These are phyloP conservation scores for Alloascoidea africana DNA, from an alignment of 805 yeast genomes.

Conservation along the genomic window DNA sequence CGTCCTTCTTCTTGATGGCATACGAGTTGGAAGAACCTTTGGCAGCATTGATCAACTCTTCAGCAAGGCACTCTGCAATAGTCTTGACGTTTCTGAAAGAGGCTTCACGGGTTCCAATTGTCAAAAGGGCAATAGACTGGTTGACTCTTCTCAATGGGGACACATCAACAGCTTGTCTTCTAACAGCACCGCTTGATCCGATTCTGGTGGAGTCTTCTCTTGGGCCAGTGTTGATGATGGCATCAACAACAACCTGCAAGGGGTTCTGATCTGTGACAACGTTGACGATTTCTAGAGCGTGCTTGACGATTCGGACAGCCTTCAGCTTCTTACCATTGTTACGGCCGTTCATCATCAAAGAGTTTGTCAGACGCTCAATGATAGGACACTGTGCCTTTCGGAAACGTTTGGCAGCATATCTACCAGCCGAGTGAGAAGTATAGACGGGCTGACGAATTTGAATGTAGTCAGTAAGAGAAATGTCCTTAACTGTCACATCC, in stretches of 20 bases:
- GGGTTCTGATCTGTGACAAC: conserved; percentile 99
- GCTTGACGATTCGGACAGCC: conserved; percentile 99
- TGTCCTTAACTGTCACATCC: conserved; percentile 94
- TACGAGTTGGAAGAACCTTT: conserved; percentile 99
- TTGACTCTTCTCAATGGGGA: conserved; percentile 99
- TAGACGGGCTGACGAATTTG: conserved; percentile 97
- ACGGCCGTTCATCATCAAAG: conserved; percentile 99
- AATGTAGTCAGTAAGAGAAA: conserved; percentile 95
- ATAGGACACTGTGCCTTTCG: conserved; percentile 99
- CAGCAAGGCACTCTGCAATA: conserved; percentile 99
- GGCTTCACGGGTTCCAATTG: conserved; percentile 99
- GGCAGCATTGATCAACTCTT: conserved; percentile 99
- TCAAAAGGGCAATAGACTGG: conserved; percentile 96
- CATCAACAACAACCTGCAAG: conserved; percentile 97
- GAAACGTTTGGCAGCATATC: conserved; percentile 98
- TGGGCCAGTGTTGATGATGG: conserved; percentile 99
- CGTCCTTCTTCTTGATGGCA: conserved; percentile 99
- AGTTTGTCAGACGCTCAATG: conserved; percentile 98
- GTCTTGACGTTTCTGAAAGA: conserved; percentile 99
- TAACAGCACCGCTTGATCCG: conserved; percentile 99
- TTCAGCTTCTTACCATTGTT: conserved; percentile 99
- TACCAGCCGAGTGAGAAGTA: conserved; percentile 98
- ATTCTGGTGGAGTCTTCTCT: conserved; percentile 99
- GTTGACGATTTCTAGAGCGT: conserved; percentile 95
- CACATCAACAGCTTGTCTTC: conserved; percentile 99